Percentiles rank a stretch among this genome's conserved stretches.
phyloP scores from a whole-genome alignment of 2,329 filamentous ascomycete species.

The Xylariaceae sp. region DNA sequence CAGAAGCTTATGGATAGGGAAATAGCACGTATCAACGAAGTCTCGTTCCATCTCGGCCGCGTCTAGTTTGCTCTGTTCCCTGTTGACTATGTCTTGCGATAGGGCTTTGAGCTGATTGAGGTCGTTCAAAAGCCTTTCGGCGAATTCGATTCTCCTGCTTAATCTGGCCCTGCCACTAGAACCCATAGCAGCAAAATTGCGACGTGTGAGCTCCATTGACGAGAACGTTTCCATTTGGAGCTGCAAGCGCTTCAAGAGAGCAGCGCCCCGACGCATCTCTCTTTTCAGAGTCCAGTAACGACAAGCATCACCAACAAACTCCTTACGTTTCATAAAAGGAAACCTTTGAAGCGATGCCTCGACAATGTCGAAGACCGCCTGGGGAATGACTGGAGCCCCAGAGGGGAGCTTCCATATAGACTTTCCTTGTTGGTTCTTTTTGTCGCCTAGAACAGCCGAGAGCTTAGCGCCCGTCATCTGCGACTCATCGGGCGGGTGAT shows the following conservation, averaged over 20 bases:
- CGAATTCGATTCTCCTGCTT: slow-evolving; percentile 81
- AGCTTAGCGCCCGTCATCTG: slow-evolving; percentile 81
- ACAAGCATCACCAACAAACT: slow-evolving; percentile 87
- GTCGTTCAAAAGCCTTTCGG: slow-evolving; percentile 67
- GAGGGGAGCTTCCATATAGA: slow-evolving; percentile 88
- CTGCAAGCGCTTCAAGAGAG: slow-evolving; percentile 86
- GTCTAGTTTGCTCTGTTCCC: slow-evolving; percentile 73
- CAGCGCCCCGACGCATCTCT: slow-evolving; percentile 84
- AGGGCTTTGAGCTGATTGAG: slow-evolving; percentile 70
- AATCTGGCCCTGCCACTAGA: slow-evolving; percentile 73
- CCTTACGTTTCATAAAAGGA: slow-evolving; percentile 73
- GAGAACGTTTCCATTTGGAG: slow-evolving; percentile 94
- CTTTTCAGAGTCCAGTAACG: slow-evolving; percentile 98
- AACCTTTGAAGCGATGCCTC: slow-evolving; percentile 80
- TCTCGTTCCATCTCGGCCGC: slow-evolving; percentile 70
- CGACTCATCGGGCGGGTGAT: slow-evolving; percentile 73
- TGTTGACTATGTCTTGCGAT: slow-evolving; percentile 64
- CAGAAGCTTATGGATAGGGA: slow-evolving; percentile 74
- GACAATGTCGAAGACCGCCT: slow-evolving; percentile 79
- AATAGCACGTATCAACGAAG: slow-evolving; percentile 85
- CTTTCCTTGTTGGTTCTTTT: slow-evolving; percentile 64
- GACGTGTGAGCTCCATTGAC: slow-evolving; percentile 91
- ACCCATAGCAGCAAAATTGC: slow-evolving; percentile 95
- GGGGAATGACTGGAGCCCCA: slow-evolving; percentile 88
- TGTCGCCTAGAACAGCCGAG: slow-evolving; percentile 66